phyloP scores from a whole-genome alignment of 805 yeast genomes.

The Candida sithepensis region DNA sequence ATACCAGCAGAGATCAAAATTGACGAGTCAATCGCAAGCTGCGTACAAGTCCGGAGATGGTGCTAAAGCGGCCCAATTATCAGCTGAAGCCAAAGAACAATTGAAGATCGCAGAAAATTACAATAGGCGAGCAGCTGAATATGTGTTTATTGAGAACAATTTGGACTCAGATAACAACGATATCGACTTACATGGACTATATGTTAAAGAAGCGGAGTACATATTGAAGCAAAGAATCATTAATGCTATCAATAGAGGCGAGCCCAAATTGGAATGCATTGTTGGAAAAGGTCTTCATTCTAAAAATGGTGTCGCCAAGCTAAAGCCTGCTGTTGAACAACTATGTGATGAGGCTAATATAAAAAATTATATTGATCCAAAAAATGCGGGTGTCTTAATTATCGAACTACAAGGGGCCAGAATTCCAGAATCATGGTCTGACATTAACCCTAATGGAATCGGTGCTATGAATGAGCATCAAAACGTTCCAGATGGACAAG shows the following conservation, averaged over 20 bases:
- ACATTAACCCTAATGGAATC: constrained; percentile 28
- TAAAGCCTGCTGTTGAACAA: constrained; percentile 84
- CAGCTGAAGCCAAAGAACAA: constrained; percentile 63
- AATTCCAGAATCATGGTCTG: constrained; percentile 37
- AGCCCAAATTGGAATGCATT: constrained; percentile 68
- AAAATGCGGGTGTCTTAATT: constrained; percentile 78
- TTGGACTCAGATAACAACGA: constrained; percentile 82
- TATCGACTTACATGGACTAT: constrained; percentile 90
- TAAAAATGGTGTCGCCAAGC: constrained; percentile 72
- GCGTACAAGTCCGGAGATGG: constrained; percentile 79
- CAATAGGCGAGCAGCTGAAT: constrained; percentile 83
- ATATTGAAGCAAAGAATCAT: constrained; percentile 69
- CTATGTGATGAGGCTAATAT: constrained; percentile 67
- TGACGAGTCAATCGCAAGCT: constrained; percentile 64
- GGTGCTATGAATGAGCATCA: constrained; percentile 31
- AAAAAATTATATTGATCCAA: constrained; percentile 56
- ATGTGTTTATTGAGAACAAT: constrained; percentile 83
- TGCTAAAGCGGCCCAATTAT: constrained; percentile 65
- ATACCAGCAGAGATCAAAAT: constrained; percentile 48
- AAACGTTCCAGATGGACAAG: constrained; percentile 20
- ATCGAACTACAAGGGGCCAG: constrained; percentile 55
- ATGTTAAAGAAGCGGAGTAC: constrained; percentile 82
- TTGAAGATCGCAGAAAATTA: constrained; percentile 58
- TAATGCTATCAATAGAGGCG: constrained; percentile 58
- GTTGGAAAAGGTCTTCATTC: constrained; percentile 95